phyloP scores from a whole-genome alignment of 169 alveolate species.

The Plasmodium blacklocki region DNA sequence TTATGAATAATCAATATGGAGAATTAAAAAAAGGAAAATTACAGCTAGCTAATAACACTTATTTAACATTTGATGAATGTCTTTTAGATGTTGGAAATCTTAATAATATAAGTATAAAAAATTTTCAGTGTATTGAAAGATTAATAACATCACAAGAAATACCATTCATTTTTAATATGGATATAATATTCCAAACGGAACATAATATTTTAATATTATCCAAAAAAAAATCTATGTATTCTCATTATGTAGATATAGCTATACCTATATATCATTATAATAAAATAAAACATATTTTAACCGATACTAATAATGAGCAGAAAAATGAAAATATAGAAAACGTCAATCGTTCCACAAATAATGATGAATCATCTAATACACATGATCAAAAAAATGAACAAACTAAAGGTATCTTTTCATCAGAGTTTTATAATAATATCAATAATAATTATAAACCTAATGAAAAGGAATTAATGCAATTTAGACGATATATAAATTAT shows the following conservation, averaged over 20 bases:
- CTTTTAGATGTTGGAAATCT: slow-evolving; percentile 57
- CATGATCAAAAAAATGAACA: not conserved
- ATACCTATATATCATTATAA: slow-evolving; percentile 32
- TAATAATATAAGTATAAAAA: slow-evolving; percentile 48
- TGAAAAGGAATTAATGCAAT: slow-evolving; percentile 69
- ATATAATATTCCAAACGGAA: slow-evolving; percentile 65
- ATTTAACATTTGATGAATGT: slow-evolving; percentile 64
- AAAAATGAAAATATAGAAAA: not conserved
- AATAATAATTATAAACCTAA: slow-evolving; percentile 41
- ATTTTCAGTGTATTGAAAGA: slow-evolving; percentile 70
- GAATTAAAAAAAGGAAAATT: slow-evolving; percentile 73
- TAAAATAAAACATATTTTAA: not conserved
- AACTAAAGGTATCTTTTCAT: slow-evolving; percentile 18
- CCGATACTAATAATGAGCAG: not conserved
- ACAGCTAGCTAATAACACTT: slow-evolving; percentile 71
- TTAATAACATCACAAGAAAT: slow-evolving; percentile 59
- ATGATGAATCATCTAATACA: not conserved
- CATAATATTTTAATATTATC: slow-evolving; percentile 55
- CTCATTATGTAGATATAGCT: slow-evolving; percentile 48
- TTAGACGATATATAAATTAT: slow-evolving; percentile 75
- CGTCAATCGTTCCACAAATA: not conserved
- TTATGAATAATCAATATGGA: slow-evolving; percentile 62
- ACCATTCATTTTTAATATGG: slow-evolving; percentile 50
- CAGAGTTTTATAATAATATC: slow-evolving; percentile 37
- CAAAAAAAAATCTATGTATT: slow-evolving; percentile 62